Evolutionary conservation across 2,329 filamentous ascomycete genomes (phyloP).

Genomic region (Fusarium newnesense): DNA sequence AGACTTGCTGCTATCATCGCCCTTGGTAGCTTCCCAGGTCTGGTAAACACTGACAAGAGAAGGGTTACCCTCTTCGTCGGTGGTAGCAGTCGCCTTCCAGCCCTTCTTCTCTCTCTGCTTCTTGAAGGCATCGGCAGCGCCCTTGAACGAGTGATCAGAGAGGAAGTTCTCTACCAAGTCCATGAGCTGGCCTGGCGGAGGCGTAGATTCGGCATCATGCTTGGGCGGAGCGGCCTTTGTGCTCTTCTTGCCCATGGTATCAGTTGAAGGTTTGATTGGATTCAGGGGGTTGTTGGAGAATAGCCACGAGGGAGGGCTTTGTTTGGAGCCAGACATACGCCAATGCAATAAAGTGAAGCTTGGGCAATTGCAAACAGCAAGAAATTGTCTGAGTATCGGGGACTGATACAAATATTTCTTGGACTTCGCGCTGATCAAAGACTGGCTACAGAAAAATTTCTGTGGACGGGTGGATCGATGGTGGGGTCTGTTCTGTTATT

Average conservation of each 20-base stretch:
- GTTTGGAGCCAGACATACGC: slow-evolving; percentile 49
- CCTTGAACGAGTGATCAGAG: slow-evolving; percentile 70
- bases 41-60: slow-evolving; percentile 63
- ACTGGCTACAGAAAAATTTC: slow-evolving; percentile 41
- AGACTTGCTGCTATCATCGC: slow-evolving; percentile 28
- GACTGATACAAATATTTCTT: slow-evolving; percentile 25
- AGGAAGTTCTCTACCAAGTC: slow-evolving; percentile 75
- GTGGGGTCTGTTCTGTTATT: slow-evolving; percentile 40
- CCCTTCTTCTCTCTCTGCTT: slow-evolving; percentile 69
- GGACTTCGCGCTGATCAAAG: slow-evolving; percentile 10
- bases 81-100: slow-evolving; percentile 49
- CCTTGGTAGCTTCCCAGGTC: slow-evolving; percentile 56
- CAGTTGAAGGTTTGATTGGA: slow-evolving; percentile 26
- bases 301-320: slow-evolving; percentile 54
- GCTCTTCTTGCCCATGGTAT: slow-evolving; percentile 50
- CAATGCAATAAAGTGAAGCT: slow-evolving; percentile 1
- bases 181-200: slow-evolving; percentile 70
- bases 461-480: slow-evolving; percentile 28
- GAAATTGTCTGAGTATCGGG: slow-evolving; percentile 4
- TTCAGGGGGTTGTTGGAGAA: slow-evolving; percentile 54
- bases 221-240: slow-evolving; percentile 32
- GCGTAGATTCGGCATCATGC: slow-evolving; percentile 33
- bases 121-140: slow-evolving; percentile 69
- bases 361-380: slow-evolving; percentile 5
- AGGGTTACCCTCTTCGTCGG: slow-evolving; percentile 39